A percentile compares a stretch with the other conserved stretches of the same genome.
These are phyloP conservation scores for Ophiocytium majus DNA, from an alignment of 352 stramenopile genomes.

Conservation along the genomic window DNA sequence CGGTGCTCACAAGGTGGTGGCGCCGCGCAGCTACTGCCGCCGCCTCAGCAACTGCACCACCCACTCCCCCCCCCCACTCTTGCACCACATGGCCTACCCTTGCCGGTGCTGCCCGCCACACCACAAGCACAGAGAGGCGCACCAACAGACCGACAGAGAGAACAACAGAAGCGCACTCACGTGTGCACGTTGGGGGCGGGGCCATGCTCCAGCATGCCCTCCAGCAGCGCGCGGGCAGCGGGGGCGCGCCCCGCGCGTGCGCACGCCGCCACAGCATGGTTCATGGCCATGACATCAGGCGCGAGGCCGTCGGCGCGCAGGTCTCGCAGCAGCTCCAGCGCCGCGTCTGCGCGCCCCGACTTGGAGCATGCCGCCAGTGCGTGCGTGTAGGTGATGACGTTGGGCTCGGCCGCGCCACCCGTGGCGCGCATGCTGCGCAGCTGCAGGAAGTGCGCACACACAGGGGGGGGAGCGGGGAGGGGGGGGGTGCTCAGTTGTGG, in stretches of 20 bases:
- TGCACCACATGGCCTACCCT: too few species aligned
- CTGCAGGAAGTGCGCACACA: background rate
- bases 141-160: too few species aligned
- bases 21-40: too few species aligned
- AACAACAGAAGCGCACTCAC: too few species aligned
- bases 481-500: too few species aligned
- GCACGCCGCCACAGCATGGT: background rate
- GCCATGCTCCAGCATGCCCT: background rate
- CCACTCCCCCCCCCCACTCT: too few species aligned
- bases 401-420: background rate
- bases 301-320: slow-evolving; percentile 32
- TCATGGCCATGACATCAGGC: background rate
- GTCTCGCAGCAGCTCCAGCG: slow-evolving; percentile 38
- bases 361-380: slow-evolving; percentile 38
- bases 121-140: too few species aligned
- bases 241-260: background rate
- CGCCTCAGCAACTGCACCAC: too few species aligned
- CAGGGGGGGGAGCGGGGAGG: background rate
- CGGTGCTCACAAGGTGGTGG: too few species aligned
- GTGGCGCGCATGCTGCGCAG: background rate
- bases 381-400: slow-evolving; percentile 40
- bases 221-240: background rate
- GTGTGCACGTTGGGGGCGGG: background rate
- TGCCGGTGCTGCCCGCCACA: too few species aligned
- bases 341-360: slow-evolving; percentile 19